These are phyloP conservation scores for Pythium inflatum DNA, from an alignment of 352 stramenopile species.

Conservation along the genomic window DNA sequence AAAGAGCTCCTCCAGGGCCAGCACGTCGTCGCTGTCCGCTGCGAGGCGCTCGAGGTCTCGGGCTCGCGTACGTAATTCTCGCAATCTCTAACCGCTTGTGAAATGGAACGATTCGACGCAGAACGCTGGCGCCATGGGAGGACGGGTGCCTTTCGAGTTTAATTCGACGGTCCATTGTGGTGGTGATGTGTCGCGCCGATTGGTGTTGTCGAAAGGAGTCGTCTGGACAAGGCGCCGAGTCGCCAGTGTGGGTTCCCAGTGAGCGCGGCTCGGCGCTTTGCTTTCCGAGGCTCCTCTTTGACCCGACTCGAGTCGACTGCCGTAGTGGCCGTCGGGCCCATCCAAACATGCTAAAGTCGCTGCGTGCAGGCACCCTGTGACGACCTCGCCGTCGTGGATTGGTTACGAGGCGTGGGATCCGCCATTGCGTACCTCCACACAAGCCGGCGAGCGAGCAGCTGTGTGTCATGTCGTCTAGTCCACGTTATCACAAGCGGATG, in stretches of 20 bases:
- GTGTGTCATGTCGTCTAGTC: slow-evolving; percentile 82
- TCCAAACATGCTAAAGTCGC: slow-evolving; percentile 92
- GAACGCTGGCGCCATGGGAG: slow-evolving; percentile 30
- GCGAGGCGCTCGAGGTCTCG: slow-evolving; percentile 98
- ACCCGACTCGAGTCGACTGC: background rate
- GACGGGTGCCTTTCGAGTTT: slow-evolving; percentile 12
- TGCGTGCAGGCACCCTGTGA: slow-evolving; percentile 85
- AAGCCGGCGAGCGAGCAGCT: slow-evolving; percentile 34
- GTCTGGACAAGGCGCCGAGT: no score
- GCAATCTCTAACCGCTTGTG: background rate
- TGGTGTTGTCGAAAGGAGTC: no score
- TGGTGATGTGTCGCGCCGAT: no score
- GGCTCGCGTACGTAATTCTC: slow-evolving; percentile 90
- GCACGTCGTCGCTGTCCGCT: slow-evolving; percentile 98
- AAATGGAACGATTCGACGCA: slow-evolving; percentile 21
- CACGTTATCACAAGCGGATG: no score
- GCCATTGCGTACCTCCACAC: no score
- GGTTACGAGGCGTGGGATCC: background rate
- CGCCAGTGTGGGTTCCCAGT: no score
- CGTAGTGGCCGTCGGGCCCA: slow-evolving; percentile 14
- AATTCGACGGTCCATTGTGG: slow-evolving; percentile 11
- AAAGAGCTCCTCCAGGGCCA: slow-evolving; percentile 99
- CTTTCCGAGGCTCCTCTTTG: background rate
- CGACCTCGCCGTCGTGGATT: slow-evolving; percentile 29
- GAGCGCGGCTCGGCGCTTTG: slow-evolving; percentile 18